Conservation (phyloP, 805 yeast genomes). For the Lipomyces yamadae region DNA sequence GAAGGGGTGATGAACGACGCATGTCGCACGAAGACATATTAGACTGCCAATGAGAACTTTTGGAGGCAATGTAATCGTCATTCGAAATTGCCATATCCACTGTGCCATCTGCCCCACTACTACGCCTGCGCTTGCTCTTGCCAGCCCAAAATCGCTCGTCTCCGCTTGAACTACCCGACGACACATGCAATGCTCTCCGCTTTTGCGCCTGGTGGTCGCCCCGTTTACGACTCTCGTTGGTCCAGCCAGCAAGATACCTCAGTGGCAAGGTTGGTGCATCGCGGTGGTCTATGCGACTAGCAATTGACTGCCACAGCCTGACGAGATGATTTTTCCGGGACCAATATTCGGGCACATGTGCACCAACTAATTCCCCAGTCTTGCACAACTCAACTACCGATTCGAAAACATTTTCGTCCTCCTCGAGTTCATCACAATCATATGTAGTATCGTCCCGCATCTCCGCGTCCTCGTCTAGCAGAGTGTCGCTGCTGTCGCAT, state of each 20-base stretch:
- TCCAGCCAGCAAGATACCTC: slow-evolving; percentile 12
- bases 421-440: slow-evolving; percentile 5
- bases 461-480: neutral
- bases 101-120: neutral
- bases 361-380: neutral
- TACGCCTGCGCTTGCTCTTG: slow-evolving; percentile 7
- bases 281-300: neutral
- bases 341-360: neutral
- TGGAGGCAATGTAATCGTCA: neutral
- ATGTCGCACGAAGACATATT: neutral
- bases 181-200: neutral
- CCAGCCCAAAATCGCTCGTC: neutral
- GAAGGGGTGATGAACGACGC: neutral
- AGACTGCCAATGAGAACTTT: neutral
- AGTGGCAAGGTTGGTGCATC: neutral
- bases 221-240: slow-evolving; percentile 1
- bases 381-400: neutral
- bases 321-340: neutral
- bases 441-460: neutral
- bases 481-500: neutral
- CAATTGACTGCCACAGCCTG: slow-evolving; percentile 8
- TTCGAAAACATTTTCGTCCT: slow-evolving; percentile 5
- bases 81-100: slow-evolving; percentile 9
- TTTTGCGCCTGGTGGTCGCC: slow-evolving; percentile 2
- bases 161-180: neutral